phyloP scores from a whole-genome alignment of 768 basidiomycete genomes.

The Hygrophoropsis aurantiaca region DNA sequence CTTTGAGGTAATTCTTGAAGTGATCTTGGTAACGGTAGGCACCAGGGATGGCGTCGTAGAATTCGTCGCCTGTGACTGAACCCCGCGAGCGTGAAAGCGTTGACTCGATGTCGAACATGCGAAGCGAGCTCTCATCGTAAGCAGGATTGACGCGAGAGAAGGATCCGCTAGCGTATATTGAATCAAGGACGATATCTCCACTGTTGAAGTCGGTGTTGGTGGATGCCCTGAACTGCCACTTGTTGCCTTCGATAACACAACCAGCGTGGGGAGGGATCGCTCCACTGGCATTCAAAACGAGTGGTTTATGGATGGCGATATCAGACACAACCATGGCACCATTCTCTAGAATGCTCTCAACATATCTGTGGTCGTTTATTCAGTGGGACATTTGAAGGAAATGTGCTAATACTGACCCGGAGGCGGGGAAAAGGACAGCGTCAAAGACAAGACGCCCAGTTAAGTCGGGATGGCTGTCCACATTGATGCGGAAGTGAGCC shows the following conservation, averaged over 20 bases:
- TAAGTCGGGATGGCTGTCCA: conserved; percentile 18
- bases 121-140: conserved; percentile 20
- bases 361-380: conserved; percentile 14
- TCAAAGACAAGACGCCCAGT: not conserved
- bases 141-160: conserved; percentile 26
- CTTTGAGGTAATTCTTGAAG: conserved; percentile 27
- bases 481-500: conserved; percentile 10
- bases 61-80: conserved; percentile 13
- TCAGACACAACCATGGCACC: conserved; percentile 29
- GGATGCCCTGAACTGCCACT: conserved; percentile 29
- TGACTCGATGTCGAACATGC: conserved; percentile 19
- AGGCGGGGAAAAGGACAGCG: not conserved
- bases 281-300: conserved; percentile 20
- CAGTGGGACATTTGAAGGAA: not conserved
- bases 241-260: conserved; percentile 23
- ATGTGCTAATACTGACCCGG: not conserved
- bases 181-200: conserved; percentile 23
- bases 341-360: conserved; percentile 31
- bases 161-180: conserved; percentile 26
- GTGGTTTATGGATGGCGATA: conserved; percentile 27
- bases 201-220: conserved; percentile 19
- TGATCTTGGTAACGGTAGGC: conserved; percentile 17
- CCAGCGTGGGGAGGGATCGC: conserved; percentile 19
- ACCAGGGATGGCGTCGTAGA: conserved; percentile 13
- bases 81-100: conserved; percentile 14